phyloP scores from a whole-genome alignment of 345 rosid species.

The Theobroma cacao region DNA sequence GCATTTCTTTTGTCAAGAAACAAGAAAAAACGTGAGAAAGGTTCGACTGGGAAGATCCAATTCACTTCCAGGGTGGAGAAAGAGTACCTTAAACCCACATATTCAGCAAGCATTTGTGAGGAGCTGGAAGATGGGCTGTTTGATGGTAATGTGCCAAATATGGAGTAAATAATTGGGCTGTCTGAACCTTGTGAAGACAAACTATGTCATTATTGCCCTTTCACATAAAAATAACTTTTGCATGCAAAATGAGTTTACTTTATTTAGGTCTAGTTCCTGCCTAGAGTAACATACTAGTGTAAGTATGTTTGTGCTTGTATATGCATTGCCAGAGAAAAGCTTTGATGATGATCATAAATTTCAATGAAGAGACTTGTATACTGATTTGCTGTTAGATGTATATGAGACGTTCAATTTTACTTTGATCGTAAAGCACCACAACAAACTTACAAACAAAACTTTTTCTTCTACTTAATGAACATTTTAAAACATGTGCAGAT shows the following conservation, averaged over 20 bases:
- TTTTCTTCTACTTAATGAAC: background rate
- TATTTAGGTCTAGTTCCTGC: background rate
- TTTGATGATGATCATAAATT: background rate
- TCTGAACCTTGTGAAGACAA: background rate
- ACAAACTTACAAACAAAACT: background rate
- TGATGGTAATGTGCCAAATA: conserved; percentile 55
- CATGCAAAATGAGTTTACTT: background rate
- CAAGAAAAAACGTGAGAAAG: conserved; percentile 54
- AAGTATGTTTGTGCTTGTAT: background rate
- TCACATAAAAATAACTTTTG: background rate
- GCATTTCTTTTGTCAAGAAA: conserved; percentile 38
- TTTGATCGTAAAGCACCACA: background rate
- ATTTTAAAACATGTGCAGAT: conserved; percentile 42
- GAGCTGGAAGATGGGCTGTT: conserved; percentile 95
- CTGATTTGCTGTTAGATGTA: background rate
- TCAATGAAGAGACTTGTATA: background rate
- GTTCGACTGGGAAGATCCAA: conserved; percentile 53
- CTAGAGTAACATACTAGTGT: background rate
- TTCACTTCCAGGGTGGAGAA: conserved; percentile 84
- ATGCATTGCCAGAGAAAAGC: background rate
- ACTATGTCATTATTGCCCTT: background rate
- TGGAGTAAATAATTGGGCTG: background rate
- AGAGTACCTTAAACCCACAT: conserved; percentile 78
- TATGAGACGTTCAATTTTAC: background rate
- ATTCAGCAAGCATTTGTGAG: conserved; percentile 77